Conservation (phyloP, 176 grass and related monocot genomes). For the Oryza longistaminata region DNA sequence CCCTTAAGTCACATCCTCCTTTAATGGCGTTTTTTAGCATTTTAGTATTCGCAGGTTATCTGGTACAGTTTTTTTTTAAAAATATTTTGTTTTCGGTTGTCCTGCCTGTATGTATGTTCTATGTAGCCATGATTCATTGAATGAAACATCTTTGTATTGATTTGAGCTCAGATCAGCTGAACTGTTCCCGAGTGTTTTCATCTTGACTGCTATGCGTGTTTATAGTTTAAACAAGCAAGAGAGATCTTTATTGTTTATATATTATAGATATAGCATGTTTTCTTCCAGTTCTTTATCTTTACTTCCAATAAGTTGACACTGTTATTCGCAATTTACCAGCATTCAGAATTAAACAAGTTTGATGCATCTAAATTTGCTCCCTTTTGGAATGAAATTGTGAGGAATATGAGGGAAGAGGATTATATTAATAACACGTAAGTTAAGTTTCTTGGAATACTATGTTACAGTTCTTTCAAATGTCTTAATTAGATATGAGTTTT, state of each 20-base stretch:
- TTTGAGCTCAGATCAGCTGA: background rate
- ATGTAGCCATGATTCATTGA: background rate
- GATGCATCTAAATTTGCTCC: slow-evolving; percentile 94
- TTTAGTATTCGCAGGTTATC: background rate
- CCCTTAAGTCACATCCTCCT: background rate
- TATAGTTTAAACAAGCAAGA: background rate
- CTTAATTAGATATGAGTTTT: slow-evolving; percentile 13
- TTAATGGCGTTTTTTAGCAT: background rate
- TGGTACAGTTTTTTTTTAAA: background rate
- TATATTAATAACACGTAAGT: slow-evolving; percentile 81
- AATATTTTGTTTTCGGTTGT: background rate
- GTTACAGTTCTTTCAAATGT: background rate
- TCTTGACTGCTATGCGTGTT: background rate
- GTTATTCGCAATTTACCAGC: slow-evolving; percentile 42
- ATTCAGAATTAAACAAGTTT: slow-evolving; percentile 68
- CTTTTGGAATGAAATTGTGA: slow-evolving; percentile 95
- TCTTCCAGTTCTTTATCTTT: slow-evolving; percentile 26
- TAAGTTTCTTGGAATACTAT: background rate
- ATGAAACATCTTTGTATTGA: background rate
- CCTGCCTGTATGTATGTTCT: background rate
- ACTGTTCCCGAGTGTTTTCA: background rate
- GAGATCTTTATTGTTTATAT: background rate
- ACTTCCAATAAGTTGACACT: slow-evolving; percentile 29
- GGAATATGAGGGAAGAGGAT: slow-evolving; percentile 87
- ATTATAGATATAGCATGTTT: background rate